These are phyloP conservation scores for Anthracocystis panici-leucophaei DNA, from an alignment of 1,284 basidiomycete genomes.

Conservation along the genomic window DNA sequence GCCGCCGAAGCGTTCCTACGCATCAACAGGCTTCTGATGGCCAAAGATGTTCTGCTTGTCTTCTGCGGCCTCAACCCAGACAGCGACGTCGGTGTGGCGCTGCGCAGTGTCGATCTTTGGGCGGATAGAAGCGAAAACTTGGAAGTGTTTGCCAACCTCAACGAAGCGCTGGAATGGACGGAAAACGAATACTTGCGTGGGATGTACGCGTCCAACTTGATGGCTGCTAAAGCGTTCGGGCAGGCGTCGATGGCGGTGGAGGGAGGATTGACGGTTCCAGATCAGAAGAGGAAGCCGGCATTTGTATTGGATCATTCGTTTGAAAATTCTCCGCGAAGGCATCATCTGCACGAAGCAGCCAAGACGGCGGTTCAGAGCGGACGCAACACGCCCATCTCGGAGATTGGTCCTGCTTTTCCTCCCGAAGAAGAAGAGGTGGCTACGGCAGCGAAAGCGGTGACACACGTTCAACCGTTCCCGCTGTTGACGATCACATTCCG, in stretches of 20 bases:
- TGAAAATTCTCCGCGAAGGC: slow-evolving; percentile 79
- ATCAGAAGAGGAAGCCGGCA: slow-evolving; percentile 58
- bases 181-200: slow-evolving; percentile 70
- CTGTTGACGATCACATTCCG: slow-evolving; percentile 59
- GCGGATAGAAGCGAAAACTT: slow-evolving; percentile 68
- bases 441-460: neutral
- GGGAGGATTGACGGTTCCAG: slow-evolving; percentile 71
- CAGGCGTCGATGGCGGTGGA: slow-evolving; percentile 70
- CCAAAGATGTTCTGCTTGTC: slow-evolving; percentile 84
- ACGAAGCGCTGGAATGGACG: slow-evolving; percentile 91
- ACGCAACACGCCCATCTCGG: slow-evolving; percentile 33
- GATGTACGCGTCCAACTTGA: slow-evolving; percentile 69
- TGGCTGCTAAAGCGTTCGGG: slow-evolving; percentile 66
- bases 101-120: slow-evolving; percentile 77
- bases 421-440: neutral
- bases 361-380: slow-evolving; percentile 54
- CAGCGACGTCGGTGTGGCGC: slow-evolving; percentile 60
- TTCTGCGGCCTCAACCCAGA: slow-evolving; percentile 80
- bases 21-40: slow-evolving; percentile 83
- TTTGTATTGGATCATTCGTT: slow-evolving; percentile 74
- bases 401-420: slow-evolving; percentile 11
- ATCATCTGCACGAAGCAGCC: slow-evolving; percentile 83
- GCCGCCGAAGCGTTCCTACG: slow-evolving; percentile 94
- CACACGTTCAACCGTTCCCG: slow-evolving; percentile 46
- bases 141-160: slow-evolving; percentile 85